Conservation (phyloP, 805 yeast species). For the Yarrowia sp. region DNA sequence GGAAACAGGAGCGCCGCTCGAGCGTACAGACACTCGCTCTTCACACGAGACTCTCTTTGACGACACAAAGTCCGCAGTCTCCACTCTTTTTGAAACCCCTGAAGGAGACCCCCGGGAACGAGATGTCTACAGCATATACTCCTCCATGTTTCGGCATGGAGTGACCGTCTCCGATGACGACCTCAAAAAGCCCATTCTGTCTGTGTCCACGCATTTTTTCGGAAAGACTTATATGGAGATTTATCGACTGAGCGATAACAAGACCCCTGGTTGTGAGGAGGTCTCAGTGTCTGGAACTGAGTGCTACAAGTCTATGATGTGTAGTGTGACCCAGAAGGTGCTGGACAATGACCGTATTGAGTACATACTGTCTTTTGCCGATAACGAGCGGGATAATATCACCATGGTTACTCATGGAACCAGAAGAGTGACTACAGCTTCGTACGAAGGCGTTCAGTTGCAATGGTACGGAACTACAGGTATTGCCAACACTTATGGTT, state of each 20-base stretch:
- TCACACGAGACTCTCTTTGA: constrained; percentile 19
- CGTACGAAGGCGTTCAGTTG: neutral
- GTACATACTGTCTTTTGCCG: neutral
- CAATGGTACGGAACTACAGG: constrained; percentile 27
- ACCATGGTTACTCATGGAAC: constrained; percentile 24
- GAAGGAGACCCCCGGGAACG: constrained; percentile 17
- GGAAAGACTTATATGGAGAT: constrained; percentile 26
- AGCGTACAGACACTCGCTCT: constrained; percentile 4
- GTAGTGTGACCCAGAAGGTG: constrained; percentile 16
- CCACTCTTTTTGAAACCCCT: constrained; percentile 21
- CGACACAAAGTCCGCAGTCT: constrained; percentile 12
- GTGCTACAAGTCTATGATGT: constrained; percentile 7
- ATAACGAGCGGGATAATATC: neutral
- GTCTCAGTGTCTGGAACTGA: neutral
- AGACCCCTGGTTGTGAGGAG: neutral
- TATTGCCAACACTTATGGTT: constrained; percentile 17
- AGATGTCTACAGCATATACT: constrained; percentile 20
- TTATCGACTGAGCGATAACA: neutral
- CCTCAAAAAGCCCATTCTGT: constrained; percentile 17
- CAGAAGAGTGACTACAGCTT: constrained; percentile 16
- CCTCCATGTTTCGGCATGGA: constrained; percentile 12
- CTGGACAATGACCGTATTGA: constrained; percentile 16
- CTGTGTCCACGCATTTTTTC: constrained; percentile 23
- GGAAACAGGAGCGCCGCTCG: constrained; percentile 6
- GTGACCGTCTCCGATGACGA: constrained; percentile 20